A percentile compares a stretch with the other conserved stretches of the same genome.
These are phyloP conservation scores for Termitomyces sp. DNA, from an alignment of 768 basidiomycete species.

Conservation along the genomic window DNA sequence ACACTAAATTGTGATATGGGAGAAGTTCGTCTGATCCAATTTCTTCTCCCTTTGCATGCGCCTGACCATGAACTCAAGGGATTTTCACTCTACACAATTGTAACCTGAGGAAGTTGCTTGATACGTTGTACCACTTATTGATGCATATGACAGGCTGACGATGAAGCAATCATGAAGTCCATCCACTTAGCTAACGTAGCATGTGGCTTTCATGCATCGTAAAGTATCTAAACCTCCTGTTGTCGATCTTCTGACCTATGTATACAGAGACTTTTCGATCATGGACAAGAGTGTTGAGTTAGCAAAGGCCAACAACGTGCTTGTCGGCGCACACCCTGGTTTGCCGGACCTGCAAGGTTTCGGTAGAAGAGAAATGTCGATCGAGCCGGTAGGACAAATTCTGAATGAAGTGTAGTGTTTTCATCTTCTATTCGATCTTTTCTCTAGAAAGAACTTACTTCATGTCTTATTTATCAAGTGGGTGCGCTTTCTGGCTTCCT, in stretches of 20 bases:
- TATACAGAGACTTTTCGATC: constrained; percentile 48
- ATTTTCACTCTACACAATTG: constrained; percentile 44
- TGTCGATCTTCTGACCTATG: background rate
- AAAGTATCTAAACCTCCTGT: background rate
- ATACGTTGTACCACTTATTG: background rate
- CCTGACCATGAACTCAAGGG: constrained; percentile 26
- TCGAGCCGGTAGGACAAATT: constrained; percentile 40
- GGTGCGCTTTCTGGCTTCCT: constrained; percentile 61
- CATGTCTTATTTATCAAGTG: constrained; percentile 61
- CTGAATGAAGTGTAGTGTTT: background rate
- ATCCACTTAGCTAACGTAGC: constrained; percentile 61
- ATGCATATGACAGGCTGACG: constrained; percentile 33
- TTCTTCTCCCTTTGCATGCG: background rate
- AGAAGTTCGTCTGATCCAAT: constrained; percentile 29
- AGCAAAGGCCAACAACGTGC: constrained; percentile 50
- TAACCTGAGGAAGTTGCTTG: constrained; percentile 11
- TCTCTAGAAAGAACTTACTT: constrained; percentile 44
- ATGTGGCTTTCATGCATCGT: constrained; percentile 68
- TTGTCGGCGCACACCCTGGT: constrained; percentile 64
- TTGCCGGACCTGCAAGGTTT: constrained; percentile 62
- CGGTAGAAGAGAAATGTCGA: constrained; percentile 58
- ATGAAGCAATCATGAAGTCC: constrained; percentile 46
- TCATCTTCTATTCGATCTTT: background rate
- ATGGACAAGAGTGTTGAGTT: constrained; percentile 58
- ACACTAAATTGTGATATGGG: constrained; percentile 55